A percentile compares a stretch with the other conserved stretches of the same genome.
These are phyloP conservation scores for Aureobasidium uvarum DNA, from an alignment of 2,329 filamentous ascomycete genomes.

Conservation along the genomic window DNA sequence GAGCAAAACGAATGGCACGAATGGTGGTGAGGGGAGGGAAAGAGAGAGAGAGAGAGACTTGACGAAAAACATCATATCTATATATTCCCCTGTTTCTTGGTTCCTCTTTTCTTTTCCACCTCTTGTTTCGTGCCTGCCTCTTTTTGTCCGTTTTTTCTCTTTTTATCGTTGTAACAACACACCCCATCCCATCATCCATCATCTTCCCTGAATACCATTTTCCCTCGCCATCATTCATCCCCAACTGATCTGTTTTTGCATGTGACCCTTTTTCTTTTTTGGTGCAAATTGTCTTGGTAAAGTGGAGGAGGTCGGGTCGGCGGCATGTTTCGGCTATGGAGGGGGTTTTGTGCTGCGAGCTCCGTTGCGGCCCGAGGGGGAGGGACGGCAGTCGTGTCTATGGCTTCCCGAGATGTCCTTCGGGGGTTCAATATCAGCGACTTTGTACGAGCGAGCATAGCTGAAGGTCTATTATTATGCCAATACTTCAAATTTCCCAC, in stretches of 20 bases:
- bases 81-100: constrained; percentile 6
- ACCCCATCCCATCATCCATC: background rate
- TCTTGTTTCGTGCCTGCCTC: background rate
- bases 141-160: background rate
- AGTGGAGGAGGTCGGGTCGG: constrained; percentile 13
- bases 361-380: constrained; percentile 15
- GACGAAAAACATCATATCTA: constrained; percentile 17
- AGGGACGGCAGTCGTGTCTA: background rate
- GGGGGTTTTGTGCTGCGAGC: background rate
- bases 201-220: constrained; percentile 14
- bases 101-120: background rate
- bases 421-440: background rate
- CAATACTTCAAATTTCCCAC: no score
- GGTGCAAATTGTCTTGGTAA: constrained; percentile 12
- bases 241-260: background rate
- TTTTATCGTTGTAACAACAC: constrained; percentile 21
- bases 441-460: no score
- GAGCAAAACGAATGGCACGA: constrained; percentile 17
- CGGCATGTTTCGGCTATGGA: constrained; percentile 9
- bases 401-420: background rate
- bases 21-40: constrained; percentile 9
- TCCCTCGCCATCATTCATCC: background rate
- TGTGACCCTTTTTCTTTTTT: background rate
- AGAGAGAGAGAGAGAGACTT: constrained; percentile 11
- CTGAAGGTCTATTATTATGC: background rate